Conservation (phyloP, 106 monocot genomes). For the Agapanthus africanus region DNA sequence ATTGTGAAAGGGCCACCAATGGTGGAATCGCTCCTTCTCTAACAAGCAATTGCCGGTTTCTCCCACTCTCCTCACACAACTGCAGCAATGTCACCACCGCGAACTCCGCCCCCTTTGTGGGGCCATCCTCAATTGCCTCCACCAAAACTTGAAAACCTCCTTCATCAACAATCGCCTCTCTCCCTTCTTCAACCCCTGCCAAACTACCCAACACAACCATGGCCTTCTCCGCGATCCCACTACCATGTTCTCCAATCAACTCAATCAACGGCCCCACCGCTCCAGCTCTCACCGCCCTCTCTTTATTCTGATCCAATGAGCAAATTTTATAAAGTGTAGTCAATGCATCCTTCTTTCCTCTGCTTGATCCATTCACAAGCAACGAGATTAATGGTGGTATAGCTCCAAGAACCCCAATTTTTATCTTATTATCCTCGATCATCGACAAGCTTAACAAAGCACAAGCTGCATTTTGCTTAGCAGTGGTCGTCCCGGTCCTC, state of each 20-base stretch:
- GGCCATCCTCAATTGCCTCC: constrained; percentile 74
- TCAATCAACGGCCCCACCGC: constrained; percentile 42
- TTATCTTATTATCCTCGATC: constrained; percentile 43
- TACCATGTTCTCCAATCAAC: constrained; percentile 32
- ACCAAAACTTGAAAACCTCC: constrained; percentile 65
- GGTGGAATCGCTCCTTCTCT: constrained; percentile 92
- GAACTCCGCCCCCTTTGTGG: constrained; percentile 63
- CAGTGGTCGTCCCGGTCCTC: constrained; percentile 33
- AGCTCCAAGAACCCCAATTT: constrained; percentile 51
- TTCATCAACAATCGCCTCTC: constrained; percentile 40
- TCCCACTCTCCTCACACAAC: constrained; percentile 52
- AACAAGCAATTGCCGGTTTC: constrained; percentile 52
- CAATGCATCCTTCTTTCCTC: constrained; percentile 76
- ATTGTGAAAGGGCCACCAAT: constrained; percentile 73
- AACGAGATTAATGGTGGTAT: constrained; percentile 60
- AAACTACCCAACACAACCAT: constrained; percentile 50
- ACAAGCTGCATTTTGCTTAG: constrained; percentile 76
- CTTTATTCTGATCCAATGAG: constrained; percentile 48
- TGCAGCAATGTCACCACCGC: constrained; percentile 73
- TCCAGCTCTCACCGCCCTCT: constrained; percentile 46
- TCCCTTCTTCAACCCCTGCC: constrained; percentile 38
- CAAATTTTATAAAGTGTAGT: constrained; percentile 61
- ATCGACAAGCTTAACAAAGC: constrained; percentile 61
- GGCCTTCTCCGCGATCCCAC: constrained; percentile 50
- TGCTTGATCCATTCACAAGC: constrained; percentile 26